phyloP scores from a whole-genome alignment of 768 basidiomycete genomes.

The Galerina sulciceps region DNA sequence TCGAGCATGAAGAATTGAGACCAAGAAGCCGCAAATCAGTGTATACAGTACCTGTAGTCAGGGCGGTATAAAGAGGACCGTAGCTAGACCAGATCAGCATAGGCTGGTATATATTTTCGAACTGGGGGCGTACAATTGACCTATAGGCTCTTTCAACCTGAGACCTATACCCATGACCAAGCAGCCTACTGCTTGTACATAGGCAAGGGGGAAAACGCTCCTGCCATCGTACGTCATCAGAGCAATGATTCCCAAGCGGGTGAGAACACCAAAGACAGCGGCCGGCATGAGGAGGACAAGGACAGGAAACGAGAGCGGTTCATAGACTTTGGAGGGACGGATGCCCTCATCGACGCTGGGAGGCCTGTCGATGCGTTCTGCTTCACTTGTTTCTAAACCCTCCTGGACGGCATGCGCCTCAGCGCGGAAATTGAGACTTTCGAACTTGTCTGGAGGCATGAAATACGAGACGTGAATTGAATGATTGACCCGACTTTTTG shows the following conservation, averaged over 20 bases:
- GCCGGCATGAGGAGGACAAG: constrained; percentile 77
- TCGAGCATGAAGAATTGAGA: not conserved
- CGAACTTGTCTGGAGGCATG: constrained; percentile 1
- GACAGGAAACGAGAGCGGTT: constrained; percentile 65
- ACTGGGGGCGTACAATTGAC: constrained; percentile 63
- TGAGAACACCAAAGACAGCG: constrained; percentile 85
- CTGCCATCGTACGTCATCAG: constrained; percentile 75
- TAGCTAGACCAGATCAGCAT: constrained; percentile 56
- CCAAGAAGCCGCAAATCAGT: not conserved
- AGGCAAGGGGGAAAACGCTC: constrained; percentile 82
- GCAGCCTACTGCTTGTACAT: constrained; percentile 88
- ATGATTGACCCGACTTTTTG: not conserved
- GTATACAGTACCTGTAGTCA: constrained; percentile 73
- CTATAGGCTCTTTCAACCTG: constrained; percentile 72
- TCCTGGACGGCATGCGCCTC: constrained; percentile 2
- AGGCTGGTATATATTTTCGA: not conserved
- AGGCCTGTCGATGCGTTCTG: constrained; percentile 41
- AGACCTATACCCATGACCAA: constrained; percentile 87
- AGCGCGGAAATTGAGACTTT: not conserved
- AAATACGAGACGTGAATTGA: not conserved
- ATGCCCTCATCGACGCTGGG: constrained; percentile 33
- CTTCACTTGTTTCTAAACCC: constrained; percentile 8
- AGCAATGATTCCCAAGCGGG: constrained; percentile 78
- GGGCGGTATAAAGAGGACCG: constrained; percentile 83
- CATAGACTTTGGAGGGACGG: constrained; percentile 35